A percentile compares a stretch with the other conserved stretches of the same genome.
Conservation (phyloP, 2,329 filamentous ascomycete genomes). For the Ceratocystis cacaofunesta region DNA sequence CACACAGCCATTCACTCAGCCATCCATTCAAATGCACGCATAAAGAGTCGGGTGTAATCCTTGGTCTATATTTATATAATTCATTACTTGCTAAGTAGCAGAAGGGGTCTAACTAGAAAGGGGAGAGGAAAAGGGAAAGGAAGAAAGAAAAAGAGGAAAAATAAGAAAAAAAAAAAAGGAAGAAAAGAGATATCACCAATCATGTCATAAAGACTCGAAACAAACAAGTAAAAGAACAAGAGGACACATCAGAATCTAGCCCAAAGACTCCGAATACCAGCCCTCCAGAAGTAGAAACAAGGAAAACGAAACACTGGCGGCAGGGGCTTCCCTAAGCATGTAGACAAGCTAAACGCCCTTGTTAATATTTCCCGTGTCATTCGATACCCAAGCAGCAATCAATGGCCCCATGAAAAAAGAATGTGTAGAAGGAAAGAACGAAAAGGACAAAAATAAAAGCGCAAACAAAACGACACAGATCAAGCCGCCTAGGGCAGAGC, state of each 20-base stretch:
- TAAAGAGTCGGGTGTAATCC: not conserved
- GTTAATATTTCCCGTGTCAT: not conserved
- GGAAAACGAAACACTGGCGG: not conserved
- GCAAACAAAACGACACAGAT: not conserved
- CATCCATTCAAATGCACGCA: not conserved
- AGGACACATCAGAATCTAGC: not conserved
- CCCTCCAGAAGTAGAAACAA: not conserved
- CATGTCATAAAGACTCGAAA: not conserved
- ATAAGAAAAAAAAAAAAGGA: conserved; percentile 1
- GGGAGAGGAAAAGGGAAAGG: conserved; percentile 4
- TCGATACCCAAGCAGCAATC: not conserved
- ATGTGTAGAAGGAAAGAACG: not conserved
- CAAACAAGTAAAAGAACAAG: not conserved
- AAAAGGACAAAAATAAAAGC: not conserved
- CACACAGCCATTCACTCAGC: not conserved
- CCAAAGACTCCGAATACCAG: not conserved
- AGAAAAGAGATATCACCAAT: conserved; percentile 1
- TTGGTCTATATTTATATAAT: conserved; percentile 8
- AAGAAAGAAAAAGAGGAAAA: not conserved
- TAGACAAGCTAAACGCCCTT: not conserved
- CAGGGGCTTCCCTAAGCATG: not conserved
- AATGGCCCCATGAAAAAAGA: not conserved
- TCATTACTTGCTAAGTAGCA: conserved; percentile 15
- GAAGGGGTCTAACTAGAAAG: conserved; percentile 13
- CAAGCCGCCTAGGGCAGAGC: not conserved